Conservation (phyloP, 257 asterid genomes). For the Petrea volubilis region DNA sequence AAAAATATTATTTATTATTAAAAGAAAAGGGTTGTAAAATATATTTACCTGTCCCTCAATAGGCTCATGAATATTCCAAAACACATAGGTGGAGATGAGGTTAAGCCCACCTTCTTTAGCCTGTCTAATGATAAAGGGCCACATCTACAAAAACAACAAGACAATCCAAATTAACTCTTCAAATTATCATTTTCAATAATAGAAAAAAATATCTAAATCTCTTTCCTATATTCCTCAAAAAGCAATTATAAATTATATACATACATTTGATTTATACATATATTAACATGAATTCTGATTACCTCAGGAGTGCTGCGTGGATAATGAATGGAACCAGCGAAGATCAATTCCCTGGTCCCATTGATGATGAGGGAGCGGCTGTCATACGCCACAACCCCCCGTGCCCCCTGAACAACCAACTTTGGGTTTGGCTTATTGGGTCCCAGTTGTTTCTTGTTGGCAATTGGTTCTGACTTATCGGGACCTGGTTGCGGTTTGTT, state of each 20-base stretch:
- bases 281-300: too few relatives aligned
- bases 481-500: too few relatives aligned
- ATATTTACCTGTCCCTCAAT: slow-evolving; percentile 61
- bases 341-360: slow-evolving; percentile 62
- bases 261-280: not conserved
- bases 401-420: too few relatives aligned
- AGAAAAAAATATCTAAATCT: not conserved
- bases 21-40: too few relatives aligned
- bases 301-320: slow-evolving; percentile 83
- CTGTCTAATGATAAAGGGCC: slow-evolving; percentile 57
- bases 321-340: slow-evolving; percentile 87
- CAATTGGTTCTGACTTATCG: too few relatives aligned
- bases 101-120: slow-evolving; percentile 84
- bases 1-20: not conserved
- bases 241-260: too few relatives aligned
- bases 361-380: slow-evolving; percentile 64
- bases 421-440: too few relatives aligned
- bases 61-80: slow-evolving; percentile 86
- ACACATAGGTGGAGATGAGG: slow-evolving; percentile 69
- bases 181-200: not conserved
- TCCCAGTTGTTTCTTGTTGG: not conserved
- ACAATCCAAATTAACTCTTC: not conserved
- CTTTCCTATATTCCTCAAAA: too few relatives aligned
- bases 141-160: slow-evolving; percentile 39
- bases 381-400: slow-evolving; percentile 56